These are phyloP conservation scores for Moringa oleifera DNA, from an alignment of 345 rosid species.

Conservation along the genomic window DNA sequence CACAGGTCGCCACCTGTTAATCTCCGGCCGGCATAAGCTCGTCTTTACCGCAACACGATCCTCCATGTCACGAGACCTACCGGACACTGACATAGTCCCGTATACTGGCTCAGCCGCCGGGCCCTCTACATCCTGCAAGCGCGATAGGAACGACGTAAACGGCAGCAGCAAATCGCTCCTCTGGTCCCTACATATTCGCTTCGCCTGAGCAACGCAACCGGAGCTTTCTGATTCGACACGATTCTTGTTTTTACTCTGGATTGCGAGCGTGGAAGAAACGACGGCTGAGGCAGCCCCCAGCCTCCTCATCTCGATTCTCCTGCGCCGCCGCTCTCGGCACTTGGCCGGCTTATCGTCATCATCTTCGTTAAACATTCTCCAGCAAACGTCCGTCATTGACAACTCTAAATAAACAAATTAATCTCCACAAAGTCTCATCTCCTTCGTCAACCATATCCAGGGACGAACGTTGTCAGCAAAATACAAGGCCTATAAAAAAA, in stretches of 20 bases:
- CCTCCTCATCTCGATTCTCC: conserved; percentile 56
- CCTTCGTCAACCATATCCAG: not conserved
- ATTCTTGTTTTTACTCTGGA: too few species aligned
- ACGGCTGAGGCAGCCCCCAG: conserved; percentile 18
- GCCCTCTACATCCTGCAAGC: not conserved
- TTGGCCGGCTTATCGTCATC: conserved; percentile 37
- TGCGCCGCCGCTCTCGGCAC: conserved; percentile 52
- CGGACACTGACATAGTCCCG: conserved; percentile 52
- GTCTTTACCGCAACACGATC: conserved; percentile 40
- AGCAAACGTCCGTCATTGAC: conserved; percentile 6
- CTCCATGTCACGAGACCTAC: conserved; percentile 64
- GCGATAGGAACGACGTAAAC: not conserved
- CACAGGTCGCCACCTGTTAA: conserved; percentile 23
- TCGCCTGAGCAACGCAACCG: conserved; percentile 9
- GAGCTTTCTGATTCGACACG: not conserved
- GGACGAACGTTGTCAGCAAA: too few species aligned
- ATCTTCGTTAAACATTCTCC: not conserved
- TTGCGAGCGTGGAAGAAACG: conserved; percentile 1
- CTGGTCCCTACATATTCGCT: conserved; percentile 22
- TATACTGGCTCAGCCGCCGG: conserved; percentile 28
- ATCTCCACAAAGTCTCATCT: not conserved
- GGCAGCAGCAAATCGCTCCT: conserved; percentile 9
- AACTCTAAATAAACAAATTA: not conserved
- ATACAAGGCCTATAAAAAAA: too few species aligned
- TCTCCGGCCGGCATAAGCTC: conserved; percentile 40